These are phyloP conservation scores for Diatrype stigma DNA, from an alignment of 2,329 filamentous ascomycete genomes.

Conservation along the genomic window DNA sequence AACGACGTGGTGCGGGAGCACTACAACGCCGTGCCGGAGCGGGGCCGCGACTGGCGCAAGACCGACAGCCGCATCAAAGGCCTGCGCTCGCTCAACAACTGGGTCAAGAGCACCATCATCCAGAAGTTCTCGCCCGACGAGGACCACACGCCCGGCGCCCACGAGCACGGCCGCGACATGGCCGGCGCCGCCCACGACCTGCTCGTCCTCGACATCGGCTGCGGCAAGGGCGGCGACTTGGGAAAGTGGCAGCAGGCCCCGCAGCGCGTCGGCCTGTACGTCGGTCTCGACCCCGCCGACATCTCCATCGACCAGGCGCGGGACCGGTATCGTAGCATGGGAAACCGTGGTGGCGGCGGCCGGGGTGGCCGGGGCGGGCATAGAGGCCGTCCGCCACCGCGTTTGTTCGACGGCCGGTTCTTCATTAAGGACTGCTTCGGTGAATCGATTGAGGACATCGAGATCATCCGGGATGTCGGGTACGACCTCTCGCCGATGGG, in stretches of 20 bases:
- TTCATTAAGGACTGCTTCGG: constrained; percentile 90
- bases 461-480: constrained; percentile 79
- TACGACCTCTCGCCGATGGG: constrained; percentile 74
- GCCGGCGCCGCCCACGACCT: constrained; percentile 53
- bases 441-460: constrained; percentile 74
- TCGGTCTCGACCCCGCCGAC: constrained; percentile 89
- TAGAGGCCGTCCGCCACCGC: constrained; percentile 43
- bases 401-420: constrained; percentile 81
- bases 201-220: constrained; percentile 88
- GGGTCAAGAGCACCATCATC: constrained; percentile 96
- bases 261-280: constrained; percentile 87
- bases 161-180: constrained; percentile 43
- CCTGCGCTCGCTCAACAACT: constrained; percentile 93
- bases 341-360: constrained; percentile 49
- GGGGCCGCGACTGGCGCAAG: constrained; percentile 89
- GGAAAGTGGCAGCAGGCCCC: constrained; percentile 95
- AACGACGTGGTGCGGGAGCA: constrained; percentile 88
- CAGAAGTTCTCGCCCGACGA: constrained; percentile 90
- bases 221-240: constrained; percentile 92
- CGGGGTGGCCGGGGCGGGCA: constrained; percentile 46
- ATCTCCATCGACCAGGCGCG: constrained; percentile 87
- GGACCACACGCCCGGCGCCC: constrained; percentile 60
- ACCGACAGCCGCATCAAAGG: constrained; percentile 95
- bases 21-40: constrained; percentile 93
- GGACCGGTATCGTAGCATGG: constrained; percentile 76